A percentile compares a stretch with the other conserved stretches of the same genome.
These are phyloP conservation scores for Neofusicoccum kwambonambiense DNA, from an alignment of 2,329 filamentous ascomycete genomes.

Conservation along the genomic window DNA sequence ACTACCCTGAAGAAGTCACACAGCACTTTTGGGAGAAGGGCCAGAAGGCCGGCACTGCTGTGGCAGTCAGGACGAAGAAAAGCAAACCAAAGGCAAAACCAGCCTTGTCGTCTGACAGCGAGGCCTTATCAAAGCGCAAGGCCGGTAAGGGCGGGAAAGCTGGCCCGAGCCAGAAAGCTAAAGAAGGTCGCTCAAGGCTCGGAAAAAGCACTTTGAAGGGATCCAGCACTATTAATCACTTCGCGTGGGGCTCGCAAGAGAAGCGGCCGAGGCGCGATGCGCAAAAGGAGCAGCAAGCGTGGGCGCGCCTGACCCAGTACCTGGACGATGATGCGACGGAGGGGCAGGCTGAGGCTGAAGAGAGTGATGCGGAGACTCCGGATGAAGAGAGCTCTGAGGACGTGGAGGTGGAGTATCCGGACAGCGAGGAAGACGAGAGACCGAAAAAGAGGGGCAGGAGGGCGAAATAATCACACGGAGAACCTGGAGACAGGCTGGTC, in stretches of 20 bases:
- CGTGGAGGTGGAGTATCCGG: background rate
- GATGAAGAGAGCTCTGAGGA: slow-evolving; percentile 10
- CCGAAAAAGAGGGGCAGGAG: slow-evolving; percentile 11
- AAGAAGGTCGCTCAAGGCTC: background rate
- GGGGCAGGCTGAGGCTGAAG: slow-evolving; percentile 18
- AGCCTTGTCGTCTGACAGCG: background rate
- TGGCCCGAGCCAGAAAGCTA: background rate
- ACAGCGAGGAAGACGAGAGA: slow-evolving; percentile 2
- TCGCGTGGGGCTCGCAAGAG: slow-evolving; percentile 17
- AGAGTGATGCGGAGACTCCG: slow-evolving; percentile 24
- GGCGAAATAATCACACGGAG: background rate
- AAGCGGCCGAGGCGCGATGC: slow-evolving; percentile 22
- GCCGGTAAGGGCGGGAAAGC: background rate
- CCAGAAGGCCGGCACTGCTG: background rate
- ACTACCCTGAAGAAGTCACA: slow-evolving; percentile 1
- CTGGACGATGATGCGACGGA: slow-evolving; percentile 17
- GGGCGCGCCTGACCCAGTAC: slow-evolving; percentile 21
- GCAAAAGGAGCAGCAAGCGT: slow-evolving; percentile 26
- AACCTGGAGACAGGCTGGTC: background rate
- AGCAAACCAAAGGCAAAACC: background rate
- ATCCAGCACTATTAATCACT: background rate
- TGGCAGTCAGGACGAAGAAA: slow-evolving; percentile 19
- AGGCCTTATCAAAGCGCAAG: background rate
- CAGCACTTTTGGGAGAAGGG: slow-evolving; percentile 12
- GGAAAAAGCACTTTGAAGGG: background rate